Percentiles rank a stretch among this genome's conserved stretches.
These are phyloP conservation scores for Candida methanosorbosa DNA, from an alignment of 805 yeast species.

Conservation along the genomic window DNA sequence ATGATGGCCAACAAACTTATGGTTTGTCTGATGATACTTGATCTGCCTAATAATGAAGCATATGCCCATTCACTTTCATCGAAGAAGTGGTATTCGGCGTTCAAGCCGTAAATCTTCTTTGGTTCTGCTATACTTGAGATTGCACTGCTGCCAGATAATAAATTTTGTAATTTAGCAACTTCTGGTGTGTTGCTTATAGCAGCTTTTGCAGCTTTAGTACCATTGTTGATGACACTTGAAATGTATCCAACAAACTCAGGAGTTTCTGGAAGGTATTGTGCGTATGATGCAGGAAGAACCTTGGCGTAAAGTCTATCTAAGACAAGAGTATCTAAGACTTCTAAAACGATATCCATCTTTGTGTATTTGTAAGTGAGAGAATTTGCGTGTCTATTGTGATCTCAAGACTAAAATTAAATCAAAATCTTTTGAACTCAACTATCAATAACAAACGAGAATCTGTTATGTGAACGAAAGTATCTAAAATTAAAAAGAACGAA, in stretches of 20 bases:
- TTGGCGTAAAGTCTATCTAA: constrained; percentile 72
- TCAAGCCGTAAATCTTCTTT: constrained; percentile 28
- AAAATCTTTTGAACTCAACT: too few relatives aligned
- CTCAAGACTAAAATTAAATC: too few relatives aligned
- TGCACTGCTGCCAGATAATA: constrained; percentile 14
- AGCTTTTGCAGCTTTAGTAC: constrained; percentile 14
- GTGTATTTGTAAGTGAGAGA: too few relatives aligned
- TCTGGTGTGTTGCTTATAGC: constrained; percentile 6
- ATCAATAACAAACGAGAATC: not conserved
- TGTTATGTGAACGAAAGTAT: not conserved
- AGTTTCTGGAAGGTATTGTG: constrained; percentile 21
- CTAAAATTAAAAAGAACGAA: too few relatives aligned
- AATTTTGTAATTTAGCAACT: constrained; percentile 17
- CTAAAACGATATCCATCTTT: constrained; percentile 86
- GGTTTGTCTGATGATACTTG: constrained; percentile 63
- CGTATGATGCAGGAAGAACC: constrained; percentile 50
- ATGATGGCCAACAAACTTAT: constrained; percentile 60
- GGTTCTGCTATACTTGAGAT: constrained; percentile 22
- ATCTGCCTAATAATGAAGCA: constrained; percentile 64
- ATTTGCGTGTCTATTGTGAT: too few relatives aligned
- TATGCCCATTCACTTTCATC: constrained; percentile 48
- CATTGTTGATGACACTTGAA: constrained; percentile 13
- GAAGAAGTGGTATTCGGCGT: constrained; percentile 43
- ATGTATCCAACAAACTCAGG: constrained; percentile 16
- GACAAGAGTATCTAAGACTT: constrained; percentile 60